Percentiles rank a stretch among this genome's conserved stretches.
Evolutionary conservation across 2,329 filamentous ascomycete genomes (phyloP).

Genomic region (Pseudocercospora fijiensis): DNA sequence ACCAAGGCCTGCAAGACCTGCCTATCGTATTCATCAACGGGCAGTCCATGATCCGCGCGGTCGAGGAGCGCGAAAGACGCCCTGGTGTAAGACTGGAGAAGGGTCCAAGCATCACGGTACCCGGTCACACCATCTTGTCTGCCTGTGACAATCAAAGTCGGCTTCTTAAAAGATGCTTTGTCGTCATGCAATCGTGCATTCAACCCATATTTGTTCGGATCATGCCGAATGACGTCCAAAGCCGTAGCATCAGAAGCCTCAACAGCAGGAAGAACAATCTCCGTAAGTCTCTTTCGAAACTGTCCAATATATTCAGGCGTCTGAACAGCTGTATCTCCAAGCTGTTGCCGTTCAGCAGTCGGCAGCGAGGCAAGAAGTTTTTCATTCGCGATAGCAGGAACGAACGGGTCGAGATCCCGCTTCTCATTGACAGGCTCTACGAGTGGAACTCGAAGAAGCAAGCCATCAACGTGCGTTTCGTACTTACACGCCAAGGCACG

Average conservation of each 20-base stretch:
- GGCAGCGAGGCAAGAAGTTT: slow-evolving; percentile 2
- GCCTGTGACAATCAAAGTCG: slow-evolving; percentile 16
- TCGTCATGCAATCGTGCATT: slow-evolving; percentile 1
- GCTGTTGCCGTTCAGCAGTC: neutral
- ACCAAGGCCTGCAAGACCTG: slow-evolving; percentile 15
- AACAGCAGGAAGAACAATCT: slow-evolving; percentile 10
- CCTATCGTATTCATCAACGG: slow-evolving; percentile 13
- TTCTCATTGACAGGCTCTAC: slow-evolving; percentile 10
- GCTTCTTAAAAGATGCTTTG: slow-evolving; percentile 8
- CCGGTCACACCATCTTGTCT: slow-evolving; percentile 19
- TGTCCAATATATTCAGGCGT: slow-evolving; percentile 14
- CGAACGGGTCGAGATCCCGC: slow-evolving; percentile 12
- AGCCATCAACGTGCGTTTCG: slow-evolving; percentile 4
- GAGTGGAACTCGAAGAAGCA: slow-evolving; percentile 16
- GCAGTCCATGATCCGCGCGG: slow-evolving; percentile 13
- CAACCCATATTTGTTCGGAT: slow-evolving; percentile 6
- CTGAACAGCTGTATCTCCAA: slow-evolving; percentile 15
- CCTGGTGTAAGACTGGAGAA: slow-evolving; percentile 14
- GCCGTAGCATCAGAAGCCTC: neutral
- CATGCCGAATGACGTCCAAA: slow-evolving; percentile 8
- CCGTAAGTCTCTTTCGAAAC: neutral
- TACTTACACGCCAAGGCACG: slow-evolving; percentile 15
- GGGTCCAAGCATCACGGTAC: slow-evolving; percentile 16
- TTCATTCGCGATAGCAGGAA: slow-evolving; percentile 8
- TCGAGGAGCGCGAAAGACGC: slow-evolving; percentile 18